Conservation (phyloP, 2,329 filamentous ascomycete species). For the Colletotrichum eremochloae region DNA sequence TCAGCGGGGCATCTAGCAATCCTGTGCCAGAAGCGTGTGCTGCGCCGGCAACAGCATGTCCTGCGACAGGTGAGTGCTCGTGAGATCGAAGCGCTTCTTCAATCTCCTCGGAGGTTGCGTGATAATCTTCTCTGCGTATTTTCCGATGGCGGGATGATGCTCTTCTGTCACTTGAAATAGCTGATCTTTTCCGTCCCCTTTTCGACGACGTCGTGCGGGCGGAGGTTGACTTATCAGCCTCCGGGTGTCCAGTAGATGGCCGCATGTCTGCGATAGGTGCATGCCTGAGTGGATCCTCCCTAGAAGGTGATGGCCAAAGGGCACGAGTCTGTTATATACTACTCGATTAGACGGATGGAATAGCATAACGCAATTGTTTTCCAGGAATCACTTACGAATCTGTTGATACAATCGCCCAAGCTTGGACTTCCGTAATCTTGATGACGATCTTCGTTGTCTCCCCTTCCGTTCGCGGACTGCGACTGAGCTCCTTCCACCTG, state of each 20-base stretch:
- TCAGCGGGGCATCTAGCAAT: neutral
- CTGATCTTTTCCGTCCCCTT: neutral
- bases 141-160: neutral
- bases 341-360: neutral
- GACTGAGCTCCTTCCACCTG: accelerated
- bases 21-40: neutral
- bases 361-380: neutral
- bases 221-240: neutral
- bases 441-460: neutral
- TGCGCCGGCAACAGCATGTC: neutral
- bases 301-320: neutral
- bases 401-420: no score
- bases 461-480: neutral
- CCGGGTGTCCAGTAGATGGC: neutral
- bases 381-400: neutral
- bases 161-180: neutral
- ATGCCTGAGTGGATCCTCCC: neutral
- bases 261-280: neutral
- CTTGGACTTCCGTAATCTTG: neutral
- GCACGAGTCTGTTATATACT: accelerated
- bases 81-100: neutral
- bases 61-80: neutral
- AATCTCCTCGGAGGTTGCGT: neutral
- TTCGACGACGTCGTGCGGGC: neutral
- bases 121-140: neutral